These are phyloP conservation scores for Cercospora zeina DNA, from an alignment of 2,329 filamentous ascomycete species.

Conservation along the genomic window DNA sequence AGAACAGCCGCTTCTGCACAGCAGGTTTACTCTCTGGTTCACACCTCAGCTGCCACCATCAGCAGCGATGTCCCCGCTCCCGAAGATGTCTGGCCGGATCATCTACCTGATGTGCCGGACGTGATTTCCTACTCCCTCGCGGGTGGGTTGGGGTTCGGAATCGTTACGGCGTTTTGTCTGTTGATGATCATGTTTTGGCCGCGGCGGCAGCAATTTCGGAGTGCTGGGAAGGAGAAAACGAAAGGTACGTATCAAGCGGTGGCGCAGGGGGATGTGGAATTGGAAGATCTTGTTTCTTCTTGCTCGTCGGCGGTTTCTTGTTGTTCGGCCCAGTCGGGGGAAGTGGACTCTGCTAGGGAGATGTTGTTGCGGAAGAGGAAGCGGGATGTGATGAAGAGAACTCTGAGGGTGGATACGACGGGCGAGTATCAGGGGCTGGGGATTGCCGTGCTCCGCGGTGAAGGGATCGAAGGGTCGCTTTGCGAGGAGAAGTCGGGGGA, in stretches of 20 bases:
- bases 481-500: neutral
- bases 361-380: neutral
- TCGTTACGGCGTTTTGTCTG: constrained; percentile 25
- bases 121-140: constrained; percentile 6
- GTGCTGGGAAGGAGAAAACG: neutral
- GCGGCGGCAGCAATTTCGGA: neutral
- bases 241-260: constrained; percentile 2
- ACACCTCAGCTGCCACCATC: neutral
- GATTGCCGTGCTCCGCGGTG: constrained; percentile 21
- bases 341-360: neutral
- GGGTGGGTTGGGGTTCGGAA: constrained; percentile 23
- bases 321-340: neutral
- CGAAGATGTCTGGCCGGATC: constrained; percentile 7
- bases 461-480: neutral
- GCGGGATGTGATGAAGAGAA: neutral
- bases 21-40: neutral
- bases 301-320: neutral
- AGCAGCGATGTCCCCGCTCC: neutral
- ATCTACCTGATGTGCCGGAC: constrained; percentile 16
- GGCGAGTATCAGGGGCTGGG: constrained; percentile 23
- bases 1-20: neutral
- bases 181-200: constrained; percentile 32
- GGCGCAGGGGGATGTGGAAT: neutral
- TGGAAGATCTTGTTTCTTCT: neutral
- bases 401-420: constrained; percentile 26